phyloP scores from a whole-genome alignment of 2,329 filamentous ascomycete species.

The Torrubiellomyces zombiae region DNA sequence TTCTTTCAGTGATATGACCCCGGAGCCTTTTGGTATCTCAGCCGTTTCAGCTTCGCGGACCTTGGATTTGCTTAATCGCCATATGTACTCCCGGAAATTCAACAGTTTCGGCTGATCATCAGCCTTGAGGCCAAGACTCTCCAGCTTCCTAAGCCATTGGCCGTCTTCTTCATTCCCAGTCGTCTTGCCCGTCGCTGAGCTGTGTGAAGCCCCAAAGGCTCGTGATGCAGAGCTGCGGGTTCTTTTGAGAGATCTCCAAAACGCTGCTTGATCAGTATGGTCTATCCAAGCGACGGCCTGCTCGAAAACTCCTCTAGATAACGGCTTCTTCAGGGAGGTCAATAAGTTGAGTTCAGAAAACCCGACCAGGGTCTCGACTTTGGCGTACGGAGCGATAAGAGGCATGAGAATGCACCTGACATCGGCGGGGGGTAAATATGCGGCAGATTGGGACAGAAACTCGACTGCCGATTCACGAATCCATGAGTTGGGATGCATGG shows the following conservation, averaged over 20 bases:
- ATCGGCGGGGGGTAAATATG: constrained; percentile 63
- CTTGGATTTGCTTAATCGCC: constrained; percentile 63
- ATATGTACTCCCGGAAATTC: constrained; percentile 77
- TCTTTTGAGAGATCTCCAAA: constrained; percentile 67
- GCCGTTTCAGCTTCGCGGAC: constrained; percentile 29
- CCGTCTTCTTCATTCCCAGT: constrained; percentile 84
- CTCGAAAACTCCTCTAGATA: constrained; percentile 68
- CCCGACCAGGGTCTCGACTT: constrained; percentile 46
- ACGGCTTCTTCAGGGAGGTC: constrained; percentile 66
- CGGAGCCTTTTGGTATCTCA: constrained; percentile 16
- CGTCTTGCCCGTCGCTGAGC: constrained; percentile 43
- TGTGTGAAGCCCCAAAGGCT: constrained; percentile 46
- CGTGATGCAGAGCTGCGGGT: constrained; percentile 43
- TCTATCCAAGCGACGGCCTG: constrained; percentile 73
- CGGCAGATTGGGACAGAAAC: constrained; percentile 63
- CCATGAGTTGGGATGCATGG: constrained; percentile 90
- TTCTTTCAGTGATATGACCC: constrained; percentile 54
- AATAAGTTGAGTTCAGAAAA: constrained; percentile 61
- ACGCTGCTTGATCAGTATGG: constrained; percentile 64
- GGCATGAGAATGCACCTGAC: constrained; percentile 70
- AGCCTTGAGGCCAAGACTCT: constrained; percentile 61
- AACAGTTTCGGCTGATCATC: constrained; percentile 88
- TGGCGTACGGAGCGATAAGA: constrained; percentile 66
- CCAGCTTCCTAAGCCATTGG: constrained; percentile 72
- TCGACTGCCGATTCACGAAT: constrained; percentile 78